phyloP scores from a whole-genome alignment of 805 yeast species.

The Lipomyces starkeyi region DNA sequence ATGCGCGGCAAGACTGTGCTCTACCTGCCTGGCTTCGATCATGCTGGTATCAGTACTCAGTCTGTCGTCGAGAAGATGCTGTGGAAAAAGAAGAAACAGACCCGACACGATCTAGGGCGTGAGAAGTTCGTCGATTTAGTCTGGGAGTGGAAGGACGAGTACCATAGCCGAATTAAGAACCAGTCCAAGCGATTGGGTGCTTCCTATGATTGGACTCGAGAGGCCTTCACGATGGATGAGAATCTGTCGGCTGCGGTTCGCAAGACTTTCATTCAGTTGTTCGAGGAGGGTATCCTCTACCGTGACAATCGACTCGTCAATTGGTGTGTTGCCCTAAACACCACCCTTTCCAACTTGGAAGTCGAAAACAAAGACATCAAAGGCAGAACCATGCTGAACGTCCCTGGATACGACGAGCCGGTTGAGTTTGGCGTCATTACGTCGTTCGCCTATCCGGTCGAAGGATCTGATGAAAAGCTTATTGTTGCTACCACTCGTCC shows the following conservation, averaged over 20 bases:
- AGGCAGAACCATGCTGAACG: conserved; percentile 78
- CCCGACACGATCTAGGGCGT: conserved; percentile 95
- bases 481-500: conserved; percentile 99
- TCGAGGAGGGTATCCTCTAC: conserved; percentile 94
- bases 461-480: conserved; percentile 80
- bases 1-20: conserved; percentile 96
- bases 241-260: conserved; percentile 76
- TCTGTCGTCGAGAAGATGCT: conserved; percentile 96
- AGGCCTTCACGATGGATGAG: conserved; percentile 90
- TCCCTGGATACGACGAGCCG: conserved; percentile 84
- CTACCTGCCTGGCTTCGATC: conserved; percentile 96
- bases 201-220: conserved; percentile 94
- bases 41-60: conserved; percentile 99
- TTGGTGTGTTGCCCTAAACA: conserved; percentile 94
- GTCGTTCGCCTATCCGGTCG: conserved; percentile 91
- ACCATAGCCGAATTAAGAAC: conserved; percentile 80
- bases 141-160: conserved; percentile 98
- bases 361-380: conserved; percentile 90
- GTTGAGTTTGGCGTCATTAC: conserved; percentile 97
- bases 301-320: conserved; percentile 92
- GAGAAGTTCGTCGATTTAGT: conserved; percentile 85
- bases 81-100: conserved; percentile 84
- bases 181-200: conserved; percentile 92
- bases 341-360: conserved; percentile 95
- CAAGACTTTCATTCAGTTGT: conserved; percentile 89